phyloP scores from a whole-genome alignment of 257 asterid species.

The Ligustrum vulgare region DNA sequence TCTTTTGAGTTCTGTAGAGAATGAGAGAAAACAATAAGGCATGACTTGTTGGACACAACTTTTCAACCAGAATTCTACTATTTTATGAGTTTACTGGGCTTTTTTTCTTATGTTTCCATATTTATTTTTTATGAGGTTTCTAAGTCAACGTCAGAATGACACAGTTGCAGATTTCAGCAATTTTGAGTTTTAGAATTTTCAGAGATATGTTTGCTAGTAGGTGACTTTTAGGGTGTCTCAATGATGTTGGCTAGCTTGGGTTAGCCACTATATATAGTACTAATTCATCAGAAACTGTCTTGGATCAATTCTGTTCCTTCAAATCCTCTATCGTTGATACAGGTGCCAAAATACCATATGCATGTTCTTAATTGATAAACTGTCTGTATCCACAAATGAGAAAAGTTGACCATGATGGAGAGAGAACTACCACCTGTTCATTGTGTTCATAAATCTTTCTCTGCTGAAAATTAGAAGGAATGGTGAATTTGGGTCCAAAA shows the following conservation, averaged over 20 bases:
- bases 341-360: not conserved
- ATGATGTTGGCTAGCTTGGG: not conserved
- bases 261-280: not conserved
- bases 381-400: not conserved
- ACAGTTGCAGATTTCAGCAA: not conserved
- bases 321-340: not conserved
- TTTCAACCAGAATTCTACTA: not conserved
- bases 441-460: constrained; percentile 75
- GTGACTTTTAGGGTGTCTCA: not conserved
- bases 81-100: not conserved
- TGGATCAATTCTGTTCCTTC: not conserved
- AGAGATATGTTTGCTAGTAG: not conserved
- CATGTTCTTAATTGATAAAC: not conserved
- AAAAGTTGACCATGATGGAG: constrained; percentile 13
- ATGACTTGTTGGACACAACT: not conserved
- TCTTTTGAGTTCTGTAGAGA: not conserved
- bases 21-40: not conserved
- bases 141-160: not conserved
- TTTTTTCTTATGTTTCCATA: not conserved
- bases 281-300: not conserved
- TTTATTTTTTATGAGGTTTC: not conserved
- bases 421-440: constrained; percentile 59
- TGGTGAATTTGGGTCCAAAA: constrained; percentile 74
- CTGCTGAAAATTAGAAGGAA: constrained; percentile 67
- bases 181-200: not conserved